phyloP scores from a whole-genome alignment of 1,284 basidiomycete species.

The Neolentinus lepideus region DNA sequence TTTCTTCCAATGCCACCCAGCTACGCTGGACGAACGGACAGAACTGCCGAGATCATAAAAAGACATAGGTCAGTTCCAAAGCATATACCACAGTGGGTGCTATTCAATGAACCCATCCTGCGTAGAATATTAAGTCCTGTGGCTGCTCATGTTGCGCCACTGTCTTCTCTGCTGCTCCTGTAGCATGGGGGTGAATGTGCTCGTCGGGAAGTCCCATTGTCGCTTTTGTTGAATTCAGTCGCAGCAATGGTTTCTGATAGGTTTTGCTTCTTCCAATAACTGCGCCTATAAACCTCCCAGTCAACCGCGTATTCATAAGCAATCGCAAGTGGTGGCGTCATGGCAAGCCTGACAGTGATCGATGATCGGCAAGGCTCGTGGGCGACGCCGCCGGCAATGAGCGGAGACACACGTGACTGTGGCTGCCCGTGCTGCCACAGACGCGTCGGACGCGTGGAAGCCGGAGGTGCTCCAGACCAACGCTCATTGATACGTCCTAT shows the following conservation, averaged over 20 bases:
- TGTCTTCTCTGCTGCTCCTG: constrained; percentile 45
- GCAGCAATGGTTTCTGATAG: not conserved
- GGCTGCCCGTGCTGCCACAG: no score
- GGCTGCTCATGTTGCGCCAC: constrained; percentile 41
- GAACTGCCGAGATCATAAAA: constrained; percentile 32
- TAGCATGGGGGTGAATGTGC: constrained; percentile 47
- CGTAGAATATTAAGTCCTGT: constrained; percentile 52
- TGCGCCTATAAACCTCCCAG: not conserved
- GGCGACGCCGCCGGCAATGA: no score
- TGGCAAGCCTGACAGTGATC: not conserved
- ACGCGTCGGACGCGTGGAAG: no score
- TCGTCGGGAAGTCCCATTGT: constrained; percentile 37
- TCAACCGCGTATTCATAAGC: not conserved
- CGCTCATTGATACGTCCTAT: no score
- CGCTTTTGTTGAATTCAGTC: not conserved
- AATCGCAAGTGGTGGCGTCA: not conserved
- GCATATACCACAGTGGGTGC: not conserved
- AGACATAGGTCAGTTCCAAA: not conserved
- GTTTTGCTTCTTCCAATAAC: not conserved
- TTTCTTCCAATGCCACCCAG: constrained; percentile 66
- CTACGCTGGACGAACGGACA: constrained; percentile 64
- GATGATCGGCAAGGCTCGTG: no score
- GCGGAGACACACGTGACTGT: no score
- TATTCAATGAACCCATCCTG: constrained; percentile 45
- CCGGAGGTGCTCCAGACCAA: no score